phyloP scores from a whole-genome alignment of 2,329 filamentous ascomycete species.

The Rhytidhysteron rufulum region DNA sequence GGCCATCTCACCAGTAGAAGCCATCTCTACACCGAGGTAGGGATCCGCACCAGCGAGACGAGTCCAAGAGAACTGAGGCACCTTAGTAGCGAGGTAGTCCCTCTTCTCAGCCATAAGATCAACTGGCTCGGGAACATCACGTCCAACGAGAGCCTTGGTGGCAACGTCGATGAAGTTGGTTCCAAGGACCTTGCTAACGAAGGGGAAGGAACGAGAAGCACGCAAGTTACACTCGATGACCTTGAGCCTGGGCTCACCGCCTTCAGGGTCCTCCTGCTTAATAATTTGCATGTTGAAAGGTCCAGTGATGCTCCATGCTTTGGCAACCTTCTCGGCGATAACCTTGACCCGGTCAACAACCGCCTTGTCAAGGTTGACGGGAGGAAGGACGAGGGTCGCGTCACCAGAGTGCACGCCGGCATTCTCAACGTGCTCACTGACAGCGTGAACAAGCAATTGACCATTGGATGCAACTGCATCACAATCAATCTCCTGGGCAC shows the following conservation, averaged over 20 bases:
- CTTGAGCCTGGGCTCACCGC: slow-evolving; percentile 74
- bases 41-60: slow-evolving; percentile 95
- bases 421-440: slow-evolving; percentile 94
- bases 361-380: slow-evolving; percentile 69
- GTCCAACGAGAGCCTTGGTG: slow-evolving; percentile 84
- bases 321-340: slow-evolving; percentile 92
- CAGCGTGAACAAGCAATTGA: slow-evolving; percentile 82
- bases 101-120: slow-evolving; percentile 89
- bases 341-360: slow-evolving; percentile 88
- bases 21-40: slow-evolving; percentile 97
- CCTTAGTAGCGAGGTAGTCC: slow-evolving; percentile 93
- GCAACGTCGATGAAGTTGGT: slow-evolving; percentile 96
- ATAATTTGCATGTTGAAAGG: slow-evolving; percentile 99
- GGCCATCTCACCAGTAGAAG: slow-evolving; percentile 94
- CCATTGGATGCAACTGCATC: slow-evolving; percentile 87
- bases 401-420: slow-evolving; percentile 98
- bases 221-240: slow-evolving; percentile 98
- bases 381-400: slow-evolving; percentile 89
- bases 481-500: slow-evolving; percentile 92
- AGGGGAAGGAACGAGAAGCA: slow-evolving; percentile 95
- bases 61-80: slow-evolving; percentile 98
- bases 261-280: slow-evolving; percentile 75
- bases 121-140: slow-evolving; percentile 75
- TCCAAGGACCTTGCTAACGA: slow-evolving; percentile 94
- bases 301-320: slow-evolving; percentile 94